Evolutionary conservation across 495 filamentous ascomycete genomes (phyloP), one percentile per base, ranked within the genome.

Genomic region (Penicillium manginii): DNA sequence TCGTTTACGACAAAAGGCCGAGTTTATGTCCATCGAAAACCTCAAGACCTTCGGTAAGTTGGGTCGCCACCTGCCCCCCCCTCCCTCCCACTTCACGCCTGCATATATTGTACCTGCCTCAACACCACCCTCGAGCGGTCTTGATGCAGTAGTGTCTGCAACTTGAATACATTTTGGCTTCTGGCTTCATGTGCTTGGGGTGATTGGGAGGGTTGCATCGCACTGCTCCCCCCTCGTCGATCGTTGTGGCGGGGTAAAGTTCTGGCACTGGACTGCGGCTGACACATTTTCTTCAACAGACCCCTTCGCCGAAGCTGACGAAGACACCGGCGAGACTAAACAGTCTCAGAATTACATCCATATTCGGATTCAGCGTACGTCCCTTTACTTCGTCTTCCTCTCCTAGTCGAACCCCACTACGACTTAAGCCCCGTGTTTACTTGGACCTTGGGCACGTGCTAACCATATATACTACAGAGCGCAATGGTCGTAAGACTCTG

Each of bases 21-120:
- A 91, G 90, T 96, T 96, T 96, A 97, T 96, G 93, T 96, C 92
- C 88, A 97, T 97, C 91, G 90, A 97, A 94, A 97, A 98, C 86
- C 91, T 97, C 81, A 96, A 96, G 87, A 89, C 91, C 86, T 94
- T 93, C 89, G 94, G 93, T 97, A 77, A 79, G 92, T 84, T 48
- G 54, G 54, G 54, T 64, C 62, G 62, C 66, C 72, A 74, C 63
- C 66, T 68, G 59, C 62, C 64, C 60, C 9, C 58, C 67, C 56
- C 26, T 66, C 32, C 32, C 32, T 43, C 51, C 19, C 57, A 21
- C n/a, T 17, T 59, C 49, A 45, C 31, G 23, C 42, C 60, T 57
- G 64, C 55, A 52, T 56, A 52, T 56, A 54, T 56, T 42, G 29
- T 53, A 48, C 50, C 26, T 53, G n/a, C 54, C 9, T 32, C 58